phyloP scores from a whole-genome alignment of 2,329 filamentous ascomycete genomes.

The Diaporthe amygdali region DNA sequence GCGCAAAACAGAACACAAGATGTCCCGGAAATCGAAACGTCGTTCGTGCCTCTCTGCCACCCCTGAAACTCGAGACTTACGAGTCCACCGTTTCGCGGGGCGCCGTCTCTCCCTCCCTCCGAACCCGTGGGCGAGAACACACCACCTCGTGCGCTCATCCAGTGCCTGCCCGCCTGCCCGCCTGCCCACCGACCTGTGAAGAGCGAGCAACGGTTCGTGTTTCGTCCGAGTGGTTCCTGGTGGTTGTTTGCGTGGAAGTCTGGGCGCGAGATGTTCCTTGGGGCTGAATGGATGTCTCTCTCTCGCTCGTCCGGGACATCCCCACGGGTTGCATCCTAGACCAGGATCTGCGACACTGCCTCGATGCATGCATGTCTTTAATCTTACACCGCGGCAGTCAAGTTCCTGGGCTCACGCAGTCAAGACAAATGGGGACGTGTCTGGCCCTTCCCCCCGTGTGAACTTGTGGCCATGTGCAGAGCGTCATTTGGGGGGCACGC shows the following conservation, averaged over 20 bases:
- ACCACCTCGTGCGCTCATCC: too few species aligned
- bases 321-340: not conserved
- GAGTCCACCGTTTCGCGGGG: conserved; percentile 9
- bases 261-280: not conserved
- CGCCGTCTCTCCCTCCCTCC: too few species aligned
- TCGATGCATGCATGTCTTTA: not conserved
- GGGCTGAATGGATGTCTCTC: not conserved
- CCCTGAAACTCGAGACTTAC: conserved; percentile 11
- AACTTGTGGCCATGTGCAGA: not conserved
- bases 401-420: not conserved
- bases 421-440: not conserved
- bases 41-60: not conserved
- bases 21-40: conserved; percentile 1
- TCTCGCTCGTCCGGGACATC: not conserved
- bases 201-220: not conserved
- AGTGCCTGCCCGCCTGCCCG: not conserved
- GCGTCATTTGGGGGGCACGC: not conserved
- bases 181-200: not conserved
- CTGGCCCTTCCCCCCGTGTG: not conserved
- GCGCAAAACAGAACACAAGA: not conserved
- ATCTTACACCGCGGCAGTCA: not conserved
- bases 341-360: not conserved
- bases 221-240: not conserved
- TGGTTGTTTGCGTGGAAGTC: not conserved
- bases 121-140: too few species aligned